Base-by-base conservation (phyloP, 176 grass and related monocot genomes). In the Bothriochloa decipiens region DNA sequence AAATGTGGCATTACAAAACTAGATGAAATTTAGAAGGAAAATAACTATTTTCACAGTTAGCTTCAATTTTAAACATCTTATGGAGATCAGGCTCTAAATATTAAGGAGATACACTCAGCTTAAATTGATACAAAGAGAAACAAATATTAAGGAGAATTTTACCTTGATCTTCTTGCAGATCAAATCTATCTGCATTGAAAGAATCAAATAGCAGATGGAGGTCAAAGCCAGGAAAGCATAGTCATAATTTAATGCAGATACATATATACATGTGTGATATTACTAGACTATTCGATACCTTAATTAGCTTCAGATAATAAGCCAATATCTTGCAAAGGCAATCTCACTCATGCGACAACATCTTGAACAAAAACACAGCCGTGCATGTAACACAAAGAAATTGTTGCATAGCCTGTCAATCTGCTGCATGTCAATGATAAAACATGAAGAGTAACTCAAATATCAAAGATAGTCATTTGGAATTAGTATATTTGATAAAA, bases 31-130 rank as follows among this genome's bases (percentile, higher is more conserved):
- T 47, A 16, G 25, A 27, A 72, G 7, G 7, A 17, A 47, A 46
- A 26, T 16, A 72, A 27, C 70, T 47, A 47, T 73, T 74, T 74
- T 50, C 8, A 74, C 45, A 49, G 70, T 27, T 28, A 73, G 14
- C 70, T 73, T 49, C 13, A 72, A 47, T 46, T 72, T 25, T 14
- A 49, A 73, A 73, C 3, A 73, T 28, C 23, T 73, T 46, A 13
- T 49, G 42, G 7, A 13, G 25, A 73, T 28, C 8, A 17, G 42
- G 42, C 41, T 28, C 23, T 49, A 29, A 47, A 17, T 73, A 28
- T 73, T 73, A 17, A 45, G 40, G 5, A 73, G 23, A 73, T 28
- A 18, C 23, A 17, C 23, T 47, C 13, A 28, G 13, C 6, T 28
- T 49, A 49, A 26, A 49, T 73, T 73, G 3, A 0, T 29, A 49